Evolutionary conservation across 345 rosid genomes (phyloP), one percentile per base, ranked within the genome.

Genomic region (Eucalyptus marginata): DNA sequence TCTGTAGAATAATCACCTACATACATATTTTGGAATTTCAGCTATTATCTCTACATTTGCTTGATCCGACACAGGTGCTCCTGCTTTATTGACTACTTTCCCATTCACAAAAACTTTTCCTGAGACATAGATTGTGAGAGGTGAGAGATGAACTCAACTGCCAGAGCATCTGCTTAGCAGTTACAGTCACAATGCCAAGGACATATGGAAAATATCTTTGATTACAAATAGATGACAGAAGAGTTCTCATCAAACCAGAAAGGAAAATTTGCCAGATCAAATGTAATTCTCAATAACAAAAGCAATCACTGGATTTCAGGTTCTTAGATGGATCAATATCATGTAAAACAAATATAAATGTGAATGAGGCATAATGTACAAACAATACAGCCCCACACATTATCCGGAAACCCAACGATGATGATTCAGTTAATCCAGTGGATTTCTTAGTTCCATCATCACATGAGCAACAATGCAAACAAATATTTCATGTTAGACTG

Each of bases 81-180:
- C 99, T 12, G 99, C 99, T 94, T 96, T 98, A 91, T 90, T 96
- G 87, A 95, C 97, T 91, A 88, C 86, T 93, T 93, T 98, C 51
- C 99, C 99, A 92, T 97, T 94, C 50, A 98, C 99, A 86, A 93
- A 92, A 66, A 98, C 99, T 95, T 96, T 96, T 66, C 99, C 99
- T 98, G 83, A 71, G 89, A 44, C 81, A 80, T 49, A 87, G 36
- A 93, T 14, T n/a, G 90, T 76, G 44, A 86, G 86, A 33, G 84
- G 31, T 44, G 80, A 80, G n/a, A 18, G 18, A 50, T 68, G 89
- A 20, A 13, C 16, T 0, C 31, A 54, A 51, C 6, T 18, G 16
- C 27, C 13, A 31, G 13, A 76, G 83, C 47, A 20, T 36, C 83
- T 36, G 83, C 27, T 76, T 76, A 76, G 47, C 83, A 36, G 83